A percentile compares a stretch with the other conserved stretches of the same genome.
Evolutionary conservation across 305 asterid species (phyloP).

Genomic region (Rubia peregrina): DNA sequence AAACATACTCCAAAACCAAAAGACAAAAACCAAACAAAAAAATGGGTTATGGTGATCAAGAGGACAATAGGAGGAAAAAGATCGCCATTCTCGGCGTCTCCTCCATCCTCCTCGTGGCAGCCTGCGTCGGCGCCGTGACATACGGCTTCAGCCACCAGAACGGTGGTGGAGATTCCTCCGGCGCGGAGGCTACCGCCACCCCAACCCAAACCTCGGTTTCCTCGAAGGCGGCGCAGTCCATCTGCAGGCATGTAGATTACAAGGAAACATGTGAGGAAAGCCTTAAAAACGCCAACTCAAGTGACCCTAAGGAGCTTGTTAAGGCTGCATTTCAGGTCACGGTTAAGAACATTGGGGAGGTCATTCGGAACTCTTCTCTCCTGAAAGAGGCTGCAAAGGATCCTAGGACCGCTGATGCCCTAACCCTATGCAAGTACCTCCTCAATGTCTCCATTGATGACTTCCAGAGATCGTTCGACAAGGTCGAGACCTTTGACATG

Average conservation of each 20-base stretch:
- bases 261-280: slow-evolving; percentile 22
- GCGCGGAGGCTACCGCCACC: neutral
- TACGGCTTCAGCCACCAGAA: slow-evolving; percentile 21
- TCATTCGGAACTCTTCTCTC: slow-evolving; percentile 34
- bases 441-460: slow-evolving; percentile 58
- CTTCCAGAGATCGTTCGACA: slow-evolving; percentile 45
- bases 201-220: slow-evolving; percentile 21
- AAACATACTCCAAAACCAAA: neutral
- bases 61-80: slow-evolving; percentile 16
- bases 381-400: slow-evolving; percentile 46
- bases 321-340: slow-evolving; percentile 43
- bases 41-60: neutral
- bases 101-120: slow-evolving; percentile 52
- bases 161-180: slow-evolving; percentile 5
- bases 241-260: slow-evolving; percentile 28
- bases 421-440: slow-evolving; percentile 43
- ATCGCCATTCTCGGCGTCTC: slow-evolving; percentile 41
- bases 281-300: slow-evolving; percentile 26
- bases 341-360: slow-evolving; percentile 27
- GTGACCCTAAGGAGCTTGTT: slow-evolving; percentile 52
- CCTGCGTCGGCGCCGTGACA: slow-evolving; percentile 52
- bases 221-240: slow-evolving; percentile 27
- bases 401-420: slow-evolving; percentile 44
- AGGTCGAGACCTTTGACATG: slow-evolving; percentile 32
- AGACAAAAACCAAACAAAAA: too few species aligned